Percentiles rank a stretch among this genome's conserved stretches.
These are phyloP conservation scores for Guillardia theta DNA, from an alignment of 78 protist genomes.

Conservation along the genomic window DNA sequence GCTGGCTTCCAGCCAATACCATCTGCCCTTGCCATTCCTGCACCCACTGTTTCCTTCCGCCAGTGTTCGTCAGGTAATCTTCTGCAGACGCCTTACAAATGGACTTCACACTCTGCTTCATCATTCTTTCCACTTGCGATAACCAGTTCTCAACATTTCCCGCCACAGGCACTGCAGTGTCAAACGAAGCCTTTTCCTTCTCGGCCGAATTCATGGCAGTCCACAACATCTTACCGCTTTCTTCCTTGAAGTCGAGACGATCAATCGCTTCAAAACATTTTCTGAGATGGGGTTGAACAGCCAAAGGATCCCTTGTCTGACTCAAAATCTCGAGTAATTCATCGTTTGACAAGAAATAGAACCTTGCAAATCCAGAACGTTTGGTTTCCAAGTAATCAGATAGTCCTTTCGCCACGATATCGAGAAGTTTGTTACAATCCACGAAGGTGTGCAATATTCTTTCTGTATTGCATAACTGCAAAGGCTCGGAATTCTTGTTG, in stretches of 20 bases:
- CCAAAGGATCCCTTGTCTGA: conserved; percentile 71
- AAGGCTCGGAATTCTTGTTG: conserved; percentile 45
- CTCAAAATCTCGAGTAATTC: conserved; percentile 86
- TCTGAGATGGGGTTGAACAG: conserved; percentile 25
- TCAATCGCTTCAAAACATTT: conserved; percentile 74
- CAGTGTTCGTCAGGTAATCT: conserved; percentile 31
- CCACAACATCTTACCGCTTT: conserved; percentile 19
- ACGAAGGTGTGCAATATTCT: conserved; percentile 11
- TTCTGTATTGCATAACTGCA: conserved; percentile 54
- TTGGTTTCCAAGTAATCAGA: conserved; percentile 85
- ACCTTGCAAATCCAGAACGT: conserved; percentile 81
- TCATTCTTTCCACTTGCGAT: conserved; percentile 47
- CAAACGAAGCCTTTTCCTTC: conserved; percentile 61
- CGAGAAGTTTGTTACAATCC: conserved; percentile 71
- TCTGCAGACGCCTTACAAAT: background rate
- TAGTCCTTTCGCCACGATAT: conserved; percentile 80
- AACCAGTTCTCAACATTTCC: conserved; percentile 83
- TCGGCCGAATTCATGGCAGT: conserved; percentile 72
- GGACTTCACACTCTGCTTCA: conserved; percentile 57
- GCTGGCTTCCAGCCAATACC: conserved; percentile 58
- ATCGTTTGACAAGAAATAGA: conserved; percentile 90
- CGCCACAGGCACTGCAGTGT: conserved; percentile 54
- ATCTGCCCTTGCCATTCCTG: conserved; percentile 61
- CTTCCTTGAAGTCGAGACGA: conserved; percentile 41
- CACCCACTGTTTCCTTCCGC: conserved; percentile 62